Base-by-base conservation (phyloP, 768 basidiomycete species). In the Xerocomus brunneocitrinus region DNA sequence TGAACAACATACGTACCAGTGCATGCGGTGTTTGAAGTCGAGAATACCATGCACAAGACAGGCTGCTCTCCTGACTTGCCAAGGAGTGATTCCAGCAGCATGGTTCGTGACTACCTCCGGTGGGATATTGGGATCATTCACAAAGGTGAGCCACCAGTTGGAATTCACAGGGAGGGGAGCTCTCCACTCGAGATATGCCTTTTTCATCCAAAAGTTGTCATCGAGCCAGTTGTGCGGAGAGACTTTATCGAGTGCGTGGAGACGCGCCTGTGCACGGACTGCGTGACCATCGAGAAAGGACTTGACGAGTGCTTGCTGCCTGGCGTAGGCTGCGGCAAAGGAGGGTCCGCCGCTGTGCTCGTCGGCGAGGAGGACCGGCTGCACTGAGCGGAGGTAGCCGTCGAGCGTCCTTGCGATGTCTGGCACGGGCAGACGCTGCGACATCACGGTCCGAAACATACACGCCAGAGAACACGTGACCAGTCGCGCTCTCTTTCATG, bases 171-270 rank as follows among this genome's bases (percentile, higher is more conserved):
- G 75, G 10, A 98, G 73, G 0, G 95, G 93, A 0, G 82, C 81
- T 31, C 95, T 80, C 84, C 86, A 91, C 70, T 90, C 87, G 46
- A 89, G 83, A 68, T 98, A 98, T 1, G 91, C 84, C 61, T 87
- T 87, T 61, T 87, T 83, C 53, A 83, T 72, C 95, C 95, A 98
- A 59, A 95, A 85, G 52, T 89, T 92, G 67, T 98, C 94, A 58
- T 95, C 82, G 10, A 98, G 79, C 95, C 95, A 98, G 66, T 95
- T 97, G 67, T 85, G 75, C 0, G 92, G 91, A 7, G 93, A 94
- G 1, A 76, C 72, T 59, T 77, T 82, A 72, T 95, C 93, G 47
- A 97, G 78, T 30, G 89, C 92, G 85, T 68, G 46, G 14, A 49
- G 55, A 36, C 66, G 62, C 0, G 62, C 52, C 49, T 67, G 66